Conservation (phyloP, 1,139 yeast species). For the Ogataea hybrid region DNA sequence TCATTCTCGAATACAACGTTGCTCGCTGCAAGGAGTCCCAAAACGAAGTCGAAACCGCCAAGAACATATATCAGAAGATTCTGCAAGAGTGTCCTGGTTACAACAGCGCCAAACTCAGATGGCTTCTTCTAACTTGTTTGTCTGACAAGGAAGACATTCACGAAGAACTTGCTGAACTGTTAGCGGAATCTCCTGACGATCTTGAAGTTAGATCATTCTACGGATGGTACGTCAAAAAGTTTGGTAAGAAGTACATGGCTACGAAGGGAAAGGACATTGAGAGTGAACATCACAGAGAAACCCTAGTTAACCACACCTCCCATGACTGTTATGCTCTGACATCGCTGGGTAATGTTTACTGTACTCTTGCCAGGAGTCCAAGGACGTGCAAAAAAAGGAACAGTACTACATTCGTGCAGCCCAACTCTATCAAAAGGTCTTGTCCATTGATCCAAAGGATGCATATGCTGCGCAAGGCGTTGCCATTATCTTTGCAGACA, state of each 20-base stretch:
- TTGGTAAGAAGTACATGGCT: conserved; percentile 42
- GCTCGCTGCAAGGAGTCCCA: conserved; percentile 58
- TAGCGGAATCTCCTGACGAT: conserved; percentile 56
- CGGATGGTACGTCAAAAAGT: conserved; percentile 80
- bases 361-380: conserved; percentile 79
- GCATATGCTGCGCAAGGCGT: conserved; percentile 98
- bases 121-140: conserved; percentile 45
- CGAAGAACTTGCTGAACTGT: conserved; percentile 55
- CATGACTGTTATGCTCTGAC: conserved; percentile 89
- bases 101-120: conserved; percentile 72
- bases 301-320: conserved; percentile 76
- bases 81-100: conserved; percentile 65
- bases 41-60: conserved; percentile 40
- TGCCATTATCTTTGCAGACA: conserved; percentile 90
- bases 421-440: conserved; percentile 84
- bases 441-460: conserved; percentile 78
- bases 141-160: conserved; percentile 37
- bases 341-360: conserved; percentile 86
- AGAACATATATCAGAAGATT: conserved; percentile 52
- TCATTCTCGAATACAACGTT: conserved; percentile 57
- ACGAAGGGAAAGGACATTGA: conserved; percentile 56
- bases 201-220: conserved; percentile 86
- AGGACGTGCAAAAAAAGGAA: conserved; percentile 65
- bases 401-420: conserved; percentile 85
- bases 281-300: conserved; percentile 78